These are phyloP conservation scores for Cyberlindnera japonica DNA, from an alignment of 805 yeast species.

Conservation along the genomic window DNA sequence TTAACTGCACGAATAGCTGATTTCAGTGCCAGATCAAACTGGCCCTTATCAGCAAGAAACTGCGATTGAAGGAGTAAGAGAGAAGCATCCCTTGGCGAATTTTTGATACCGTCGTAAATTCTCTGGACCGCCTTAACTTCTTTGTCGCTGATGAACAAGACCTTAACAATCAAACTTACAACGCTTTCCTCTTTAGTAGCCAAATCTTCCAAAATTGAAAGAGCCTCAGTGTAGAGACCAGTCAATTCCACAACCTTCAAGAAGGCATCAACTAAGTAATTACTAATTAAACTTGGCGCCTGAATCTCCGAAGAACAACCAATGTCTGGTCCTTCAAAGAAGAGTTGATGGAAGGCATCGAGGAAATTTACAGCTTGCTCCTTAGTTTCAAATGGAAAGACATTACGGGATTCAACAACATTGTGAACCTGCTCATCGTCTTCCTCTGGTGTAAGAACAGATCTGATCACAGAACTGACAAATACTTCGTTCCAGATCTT, in stretches of 20 bases:
- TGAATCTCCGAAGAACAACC: conserved; percentile 72
- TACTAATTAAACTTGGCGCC: conserved; percentile 56
- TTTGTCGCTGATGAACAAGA: conserved; percentile 50
- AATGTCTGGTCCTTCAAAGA: conserved; percentile 58
- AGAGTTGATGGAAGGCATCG: conserved; percentile 62
- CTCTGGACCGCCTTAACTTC: conserved; percentile 55
- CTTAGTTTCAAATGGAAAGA: conserved; percentile 64
- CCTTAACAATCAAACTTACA: conserved; percentile 49
- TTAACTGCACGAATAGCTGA: conserved; percentile 63
- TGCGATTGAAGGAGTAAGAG: conserved; percentile 54
- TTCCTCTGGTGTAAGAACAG: conserved; percentile 63
- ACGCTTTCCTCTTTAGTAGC: conserved; percentile 53
- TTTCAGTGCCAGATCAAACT: conserved; percentile 53
- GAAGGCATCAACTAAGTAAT: conserved; percentile 75
- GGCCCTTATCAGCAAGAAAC: conserved; percentile 49
- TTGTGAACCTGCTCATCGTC: conserved; percentile 70
- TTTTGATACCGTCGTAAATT: conserved; percentile 46
- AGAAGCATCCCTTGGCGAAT: conserved; percentile 52
- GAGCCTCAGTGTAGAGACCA: conserved; percentile 56
- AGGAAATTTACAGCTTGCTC: conserved; percentile 52
- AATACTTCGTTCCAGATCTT: conserved; percentile 52
- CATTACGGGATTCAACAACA: conserved; percentile 78
- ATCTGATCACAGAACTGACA: conserved; percentile 64
- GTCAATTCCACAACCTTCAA: conserved; percentile 61
- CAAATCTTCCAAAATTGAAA: conserved; percentile 54